Base-by-base conservation (phyloP, 441 rosid genomes). In the Brassica hybrid region DNA sequence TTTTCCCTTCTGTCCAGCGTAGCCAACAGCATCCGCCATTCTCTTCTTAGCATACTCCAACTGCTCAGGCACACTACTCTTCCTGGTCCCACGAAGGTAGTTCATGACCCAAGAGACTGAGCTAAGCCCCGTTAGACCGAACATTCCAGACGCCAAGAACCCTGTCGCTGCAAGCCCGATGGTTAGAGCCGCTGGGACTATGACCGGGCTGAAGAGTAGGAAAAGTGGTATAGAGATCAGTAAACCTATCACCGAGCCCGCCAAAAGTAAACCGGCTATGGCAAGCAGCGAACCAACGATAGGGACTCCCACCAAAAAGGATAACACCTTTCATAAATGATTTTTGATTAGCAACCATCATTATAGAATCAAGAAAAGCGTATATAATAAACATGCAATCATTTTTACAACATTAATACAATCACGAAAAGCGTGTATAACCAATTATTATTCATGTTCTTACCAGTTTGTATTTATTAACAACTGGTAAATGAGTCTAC, bases 61-160 rank as follows among this genome's bases (percentile, higher is more conserved):
- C 10, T 79, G 79, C 36, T 79, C 82, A 17, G 79, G 76, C 11
- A 79, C 79, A 34, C n/a, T 69, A 30, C 34, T 30, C 32, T 9
- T 23, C 30, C 79, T 79, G 0, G 60, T 18, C 21, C 79, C 79
- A 14, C 76, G 79, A 4, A 79, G 58, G 18, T 79, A 75, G 72
- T 74, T 79, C 82, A 79, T 58, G 45, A 79, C 82, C 82, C 82
- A 79, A 1, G 82, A 79, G 30, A 79, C 71, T 0, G 82, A 79
- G 64, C 79, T 79, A 3, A 79, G 75, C 1, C 82, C 79, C 6
- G 82, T 79, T 23, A 79, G n/a, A 32, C 82, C 79, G 0, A 79
- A 79, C 79, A 75, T 74, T 9, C 82, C 82, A 0, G 82, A 75
- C 19, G 82, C 32, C 2, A 79, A 45, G 50, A 79, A 65, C 7